phyloP scores from a whole-genome alignment of 106 monocot genomes.

The Dioscorea dumetorum region DNA sequence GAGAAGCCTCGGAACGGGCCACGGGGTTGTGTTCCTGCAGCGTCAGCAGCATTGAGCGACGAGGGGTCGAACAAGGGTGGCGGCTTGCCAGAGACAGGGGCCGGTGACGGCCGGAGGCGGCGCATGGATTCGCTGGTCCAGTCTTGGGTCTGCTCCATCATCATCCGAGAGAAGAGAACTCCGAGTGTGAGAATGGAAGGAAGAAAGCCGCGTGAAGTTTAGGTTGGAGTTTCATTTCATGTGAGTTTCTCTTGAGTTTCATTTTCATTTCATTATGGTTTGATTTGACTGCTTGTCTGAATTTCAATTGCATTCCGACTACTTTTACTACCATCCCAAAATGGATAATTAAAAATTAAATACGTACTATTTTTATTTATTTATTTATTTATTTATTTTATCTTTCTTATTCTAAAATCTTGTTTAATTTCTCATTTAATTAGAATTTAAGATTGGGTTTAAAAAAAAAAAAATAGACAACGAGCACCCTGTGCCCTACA shows the following conservation, averaged over 20 bases:
- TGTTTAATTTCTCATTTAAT: too few relatives aligned
- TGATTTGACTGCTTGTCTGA: too few relatives aligned
- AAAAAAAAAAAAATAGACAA: too few relatives aligned
- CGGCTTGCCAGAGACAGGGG: neutral
- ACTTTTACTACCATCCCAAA: too few relatives aligned
- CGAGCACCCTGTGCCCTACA: too few relatives aligned
- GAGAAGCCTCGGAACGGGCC: constrained; percentile 4
- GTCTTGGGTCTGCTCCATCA: neutral
- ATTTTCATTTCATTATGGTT: constrained; percentile 1
- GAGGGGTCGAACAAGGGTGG: neutral
- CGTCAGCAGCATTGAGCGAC: neutral
- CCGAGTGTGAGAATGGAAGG: neutral
- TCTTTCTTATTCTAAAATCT: too few relatives aligned
- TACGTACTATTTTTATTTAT: too few relatives aligned
- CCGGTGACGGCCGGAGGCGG: neutral
- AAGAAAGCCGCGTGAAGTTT: constrained; percentile 18
- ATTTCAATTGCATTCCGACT: too few relatives aligned
- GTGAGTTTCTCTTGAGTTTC: constrained; percentile 11
- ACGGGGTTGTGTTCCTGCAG: neutral
- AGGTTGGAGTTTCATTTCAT: constrained; percentile 11
- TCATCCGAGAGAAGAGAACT: neutral
- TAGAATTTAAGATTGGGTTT: too few relatives aligned
- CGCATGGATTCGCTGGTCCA: neutral
- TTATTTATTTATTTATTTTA: too few relatives aligned
- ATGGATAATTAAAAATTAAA: too few relatives aligned